Evolutionary conservation across 2,329 filamentous ascomycete genomes (phyloP).

Genomic region (Venturia oleaginea): DNA sequence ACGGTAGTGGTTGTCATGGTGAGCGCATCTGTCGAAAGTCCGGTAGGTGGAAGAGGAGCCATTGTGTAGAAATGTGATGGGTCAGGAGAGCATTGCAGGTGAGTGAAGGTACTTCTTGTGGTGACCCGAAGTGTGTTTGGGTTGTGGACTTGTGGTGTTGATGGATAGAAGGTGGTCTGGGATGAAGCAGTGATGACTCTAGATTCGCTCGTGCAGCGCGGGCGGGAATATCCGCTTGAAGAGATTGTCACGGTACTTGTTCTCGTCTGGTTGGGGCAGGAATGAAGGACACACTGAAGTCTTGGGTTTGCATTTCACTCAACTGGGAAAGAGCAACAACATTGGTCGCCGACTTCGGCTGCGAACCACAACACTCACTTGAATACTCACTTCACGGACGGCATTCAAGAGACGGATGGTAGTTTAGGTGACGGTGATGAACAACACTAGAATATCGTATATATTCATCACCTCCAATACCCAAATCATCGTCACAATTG

Average conservation of each 20-base stretch:
- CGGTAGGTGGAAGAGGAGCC: neutral
- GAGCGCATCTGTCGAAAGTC: neutral
- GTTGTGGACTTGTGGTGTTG: neutral
- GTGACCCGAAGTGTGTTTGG: neutral
- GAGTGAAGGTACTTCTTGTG: neutral
- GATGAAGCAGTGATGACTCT: neutral
- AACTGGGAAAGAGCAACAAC: neutral
- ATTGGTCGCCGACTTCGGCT: neutral
- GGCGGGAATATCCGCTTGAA: neutral
- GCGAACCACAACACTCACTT: neutral
- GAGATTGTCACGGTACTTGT: neutral
- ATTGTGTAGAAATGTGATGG: neutral
- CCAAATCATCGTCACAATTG: neutral
- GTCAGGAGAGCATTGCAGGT: neutral
- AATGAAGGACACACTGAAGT: neutral
- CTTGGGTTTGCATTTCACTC: neutral
- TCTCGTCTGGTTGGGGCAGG: neutral
- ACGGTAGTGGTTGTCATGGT: neutral
- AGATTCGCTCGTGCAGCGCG: neutral
- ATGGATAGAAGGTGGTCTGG: neutral
- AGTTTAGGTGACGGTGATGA: neutral
- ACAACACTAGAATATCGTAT: neutral
- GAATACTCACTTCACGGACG: neutral
- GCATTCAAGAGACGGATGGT: neutral
- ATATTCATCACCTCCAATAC: neutral